phyloP scores from a whole-genome alignment of 164 flowering plant genomes.

The Nymphaea thermarum region DNA sequence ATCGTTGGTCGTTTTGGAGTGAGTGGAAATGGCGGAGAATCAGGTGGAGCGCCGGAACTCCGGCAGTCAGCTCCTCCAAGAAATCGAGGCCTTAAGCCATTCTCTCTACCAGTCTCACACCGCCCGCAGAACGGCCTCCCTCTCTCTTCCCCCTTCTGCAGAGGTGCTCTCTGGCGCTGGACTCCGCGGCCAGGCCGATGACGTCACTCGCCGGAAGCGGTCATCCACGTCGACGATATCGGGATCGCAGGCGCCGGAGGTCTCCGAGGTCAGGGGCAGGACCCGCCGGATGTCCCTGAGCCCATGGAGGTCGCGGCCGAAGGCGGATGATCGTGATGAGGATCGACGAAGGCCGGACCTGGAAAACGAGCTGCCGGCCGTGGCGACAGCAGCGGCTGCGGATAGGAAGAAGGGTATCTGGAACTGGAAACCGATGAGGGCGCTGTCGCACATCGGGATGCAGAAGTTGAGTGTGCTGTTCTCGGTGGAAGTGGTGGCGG shows the following conservation, averaged over 20 bases:
- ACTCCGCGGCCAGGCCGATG: slow-evolving; percentile 8
- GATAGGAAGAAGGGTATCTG: slow-evolving; percentile 66
- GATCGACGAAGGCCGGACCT: not conserved
- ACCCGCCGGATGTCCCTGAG: slow-evolving; percentile 71
- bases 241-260: not conserved
- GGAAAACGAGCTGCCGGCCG: not conserved
- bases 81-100: slow-evolving; percentile 62
- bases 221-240: not conserved
- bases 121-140: slow-evolving; percentile 62
- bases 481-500: slow-evolving; percentile 77
- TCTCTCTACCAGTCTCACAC: slow-evolving; percentile 56
- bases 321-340: slow-evolving; percentile 18
- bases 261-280: slow-evolving; percentile 19
- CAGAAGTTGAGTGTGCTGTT: slow-evolving; percentile 70
- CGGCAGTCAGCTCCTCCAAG: slow-evolving; percentile 50
- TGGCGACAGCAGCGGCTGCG: not conserved
- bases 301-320: slow-evolving; percentile 78
- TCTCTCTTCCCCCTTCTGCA: slow-evolving; percentile 47
- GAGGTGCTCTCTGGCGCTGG: slow-evolving; percentile 24
- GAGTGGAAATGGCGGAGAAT: not conserved
- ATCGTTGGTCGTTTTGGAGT: not conserved
- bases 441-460: slow-evolving; percentile 68
- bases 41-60: slow-evolving; percentile 24
- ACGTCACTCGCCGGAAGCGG: not conserved
- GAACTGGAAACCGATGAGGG: slow-evolving; percentile 94